Conservation (phyloP, 169 alveolate species). For the Plasmodium coatneyi region DNA sequence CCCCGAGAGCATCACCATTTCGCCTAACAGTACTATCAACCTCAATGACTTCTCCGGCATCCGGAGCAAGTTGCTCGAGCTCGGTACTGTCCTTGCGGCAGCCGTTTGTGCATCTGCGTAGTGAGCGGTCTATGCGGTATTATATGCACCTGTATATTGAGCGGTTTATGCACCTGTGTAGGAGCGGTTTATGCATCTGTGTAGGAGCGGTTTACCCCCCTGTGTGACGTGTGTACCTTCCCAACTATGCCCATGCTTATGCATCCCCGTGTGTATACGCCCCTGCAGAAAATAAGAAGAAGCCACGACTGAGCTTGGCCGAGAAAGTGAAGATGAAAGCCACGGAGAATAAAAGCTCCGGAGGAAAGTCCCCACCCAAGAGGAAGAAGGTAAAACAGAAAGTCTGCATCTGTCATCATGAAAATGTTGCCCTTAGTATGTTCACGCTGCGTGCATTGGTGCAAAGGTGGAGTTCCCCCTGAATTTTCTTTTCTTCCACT, state of each 20-base stretch:
- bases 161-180: background rate
- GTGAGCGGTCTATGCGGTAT: background rate
- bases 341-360: slow-evolving; percentile 11
- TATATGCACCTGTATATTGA: background rate
- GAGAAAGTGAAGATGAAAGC: slow-evolving; percentile 53
- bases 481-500: background rate
- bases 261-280: background rate
- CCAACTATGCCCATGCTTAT: no score
- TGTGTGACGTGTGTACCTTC: no score
- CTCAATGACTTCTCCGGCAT: slow-evolving; percentile 63
- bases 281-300: slow-evolving; percentile 56
- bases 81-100: slow-evolving; percentile 15
- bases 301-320: slow-evolving; percentile 56
- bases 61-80: slow-evolving; percentile 60
- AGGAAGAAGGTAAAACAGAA: slow-evolving; percentile 29
- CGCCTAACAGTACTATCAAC: slow-evolving; percentile 47
- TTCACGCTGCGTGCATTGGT: background rate
- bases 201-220: background rate
- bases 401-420: background rate
- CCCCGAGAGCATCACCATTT: slow-evolving; percentile 15
- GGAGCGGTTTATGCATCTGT: background rate
- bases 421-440: no score
- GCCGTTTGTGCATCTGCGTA: background rate
- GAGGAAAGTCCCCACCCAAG: slow-evolving; percentile 8
- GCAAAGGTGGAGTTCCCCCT: background rate